phyloP scores from a whole-genome alignment of 768 basidiomycete species.

The Auriscalpium microsporum region DNA sequence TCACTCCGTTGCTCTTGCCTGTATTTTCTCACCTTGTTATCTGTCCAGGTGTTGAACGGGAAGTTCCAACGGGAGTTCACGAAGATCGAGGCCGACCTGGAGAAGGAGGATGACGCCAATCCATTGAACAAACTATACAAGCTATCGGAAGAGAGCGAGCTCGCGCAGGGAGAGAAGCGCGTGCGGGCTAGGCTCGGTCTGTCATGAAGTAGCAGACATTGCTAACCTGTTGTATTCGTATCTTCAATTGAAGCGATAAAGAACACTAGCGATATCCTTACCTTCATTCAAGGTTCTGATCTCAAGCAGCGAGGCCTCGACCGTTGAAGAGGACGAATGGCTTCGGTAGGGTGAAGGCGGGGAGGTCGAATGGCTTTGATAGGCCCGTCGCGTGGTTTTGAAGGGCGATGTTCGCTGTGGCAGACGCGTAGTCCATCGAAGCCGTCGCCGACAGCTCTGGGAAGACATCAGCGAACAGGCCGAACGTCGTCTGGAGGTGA shows the following conservation, averaged over 20 bases:
- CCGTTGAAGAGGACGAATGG: background rate
- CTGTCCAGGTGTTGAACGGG: conserved; percentile 43
- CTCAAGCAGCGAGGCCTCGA: no score
- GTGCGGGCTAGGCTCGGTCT: conserved; percentile 42
- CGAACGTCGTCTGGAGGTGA: no score
- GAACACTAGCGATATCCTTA: no score
- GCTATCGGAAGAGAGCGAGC: conserved; percentile 40
- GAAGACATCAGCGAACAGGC: no score
- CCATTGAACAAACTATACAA: conserved; percentile 48
- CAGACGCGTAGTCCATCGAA: no score
- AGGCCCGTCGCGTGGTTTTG: no score
- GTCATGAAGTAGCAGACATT: conserved; percentile 16
- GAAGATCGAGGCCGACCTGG: conserved; percentile 45
- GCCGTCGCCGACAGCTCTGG: no score
- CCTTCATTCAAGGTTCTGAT: no score
- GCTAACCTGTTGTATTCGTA: no score
- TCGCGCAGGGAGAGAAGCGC: conserved; percentile 51
- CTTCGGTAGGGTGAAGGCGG: background rate
- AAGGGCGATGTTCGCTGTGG: no score
- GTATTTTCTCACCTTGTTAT: background rate
- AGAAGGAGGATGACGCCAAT: conserved; percentile 45
- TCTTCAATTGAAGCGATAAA: no score
- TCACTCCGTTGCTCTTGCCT: background rate
- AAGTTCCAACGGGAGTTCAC: conserved; percentile 50
- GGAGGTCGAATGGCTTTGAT: background rate